A percentile compares a stretch with the other conserved stretches of the same genome.
Conservation (phyloP, 768 basidiomycete genomes). For the Lyophyllum shimeji region DNA sequence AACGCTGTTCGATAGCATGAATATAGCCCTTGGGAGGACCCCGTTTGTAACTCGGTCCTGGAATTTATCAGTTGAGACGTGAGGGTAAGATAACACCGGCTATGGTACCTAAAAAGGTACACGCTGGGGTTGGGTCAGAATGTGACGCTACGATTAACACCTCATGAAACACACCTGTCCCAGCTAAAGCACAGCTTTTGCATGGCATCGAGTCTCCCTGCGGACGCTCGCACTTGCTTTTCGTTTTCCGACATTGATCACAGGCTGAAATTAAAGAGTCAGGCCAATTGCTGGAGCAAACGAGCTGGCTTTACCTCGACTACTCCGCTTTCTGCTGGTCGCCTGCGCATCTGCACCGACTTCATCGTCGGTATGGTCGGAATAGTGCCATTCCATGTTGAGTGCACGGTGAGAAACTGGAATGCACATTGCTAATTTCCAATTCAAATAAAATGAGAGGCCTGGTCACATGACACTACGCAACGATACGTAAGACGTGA, state of each 20-base stretch:
- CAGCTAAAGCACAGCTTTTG: slow-evolving; percentile 62
- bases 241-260: slow-evolving; percentile 86
- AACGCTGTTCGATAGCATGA: slow-evolving; percentile 87
- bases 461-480: slow-evolving; percentile 27
- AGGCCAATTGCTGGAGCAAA: slow-evolving; percentile 2
- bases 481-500: slow-evolving; percentile 14
- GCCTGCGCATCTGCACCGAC: slow-evolving; percentile 37
- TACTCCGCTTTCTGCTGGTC: slow-evolving; percentile 58
- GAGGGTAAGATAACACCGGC: background rate
- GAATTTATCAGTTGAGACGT: background rate
- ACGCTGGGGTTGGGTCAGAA: slow-evolving; percentile 38
- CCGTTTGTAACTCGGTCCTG: slow-evolving; percentile 79
- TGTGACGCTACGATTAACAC: slow-evolving; percentile 4
- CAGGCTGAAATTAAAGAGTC: slow-evolving; percentile 52
- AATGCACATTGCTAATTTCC: slow-evolving; percentile 9
- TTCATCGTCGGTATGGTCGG: slow-evolving; percentile 63
- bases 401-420: slow-evolving; percentile 16
- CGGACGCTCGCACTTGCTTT: slow-evolving; percentile 78
- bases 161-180: slow-evolving; percentile 42
- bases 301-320: slow-evolving; percentile 43
- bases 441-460: slow-evolving; percentile 10
- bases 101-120: slow-evolving; percentile 61
- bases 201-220: slow-evolving; percentile 47
- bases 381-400: slow-evolving; percentile 57
- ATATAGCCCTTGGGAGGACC: slow-evolving; percentile 92